Evolutionary conservation across 2,329 filamentous ascomycete genomes (phyloP), one percentile per base, ranked within the genome.

Genomic region (Ophiocordyceps sinensis): DNA sequence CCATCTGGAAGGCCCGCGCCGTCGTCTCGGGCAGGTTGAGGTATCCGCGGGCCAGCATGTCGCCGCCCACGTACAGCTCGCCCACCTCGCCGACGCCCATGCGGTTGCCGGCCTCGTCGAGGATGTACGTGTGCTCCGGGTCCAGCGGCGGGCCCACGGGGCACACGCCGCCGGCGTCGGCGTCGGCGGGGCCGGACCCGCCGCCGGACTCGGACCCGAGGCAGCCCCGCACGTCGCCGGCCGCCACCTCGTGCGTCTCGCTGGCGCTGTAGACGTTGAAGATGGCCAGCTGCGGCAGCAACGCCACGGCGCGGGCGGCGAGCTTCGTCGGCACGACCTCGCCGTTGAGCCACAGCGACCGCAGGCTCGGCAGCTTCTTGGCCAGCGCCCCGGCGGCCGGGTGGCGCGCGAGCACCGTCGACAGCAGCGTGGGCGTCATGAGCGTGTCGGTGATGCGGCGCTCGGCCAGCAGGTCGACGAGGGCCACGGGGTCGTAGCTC

Each of bases 201-300:
- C 6, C 15, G 21, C 5, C 14, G n/a, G n/a, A n/a, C n/a, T n/a
- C n/a, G n/a, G n/a, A n/a, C 19, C 79, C 67, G 28, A 85, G 58
- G 57, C 86, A 82, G 1, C 76, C 71, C 42, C 69, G 66, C 48
- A 88, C 80, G 50, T 87, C 82, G 34, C 83, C 83, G 47, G 79
- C 85, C 1, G 83, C 82, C 45, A 85, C 78, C 58, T 87, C 82
- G 47, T 87, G 82, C 0, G 84, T 88, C 57, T 89, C 84, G 52
- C 82, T 86, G 14, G 83, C 82, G 53, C 82, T 86, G 62, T 89
- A 89, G 51, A 82, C 82, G 50, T 88, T 89, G 45, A 88, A 72
- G 12, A 89, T 61, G 14, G 80, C 76, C 3, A 76, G 71, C 0
- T 78, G 72, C 0, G 84, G 82, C 4, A 88, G 68, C 3, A 79